Evolutionary conservation across 2,329 filamentous ascomycete genomes (phyloP).

Genomic region (Paracoccidioides lutzii): DNA sequence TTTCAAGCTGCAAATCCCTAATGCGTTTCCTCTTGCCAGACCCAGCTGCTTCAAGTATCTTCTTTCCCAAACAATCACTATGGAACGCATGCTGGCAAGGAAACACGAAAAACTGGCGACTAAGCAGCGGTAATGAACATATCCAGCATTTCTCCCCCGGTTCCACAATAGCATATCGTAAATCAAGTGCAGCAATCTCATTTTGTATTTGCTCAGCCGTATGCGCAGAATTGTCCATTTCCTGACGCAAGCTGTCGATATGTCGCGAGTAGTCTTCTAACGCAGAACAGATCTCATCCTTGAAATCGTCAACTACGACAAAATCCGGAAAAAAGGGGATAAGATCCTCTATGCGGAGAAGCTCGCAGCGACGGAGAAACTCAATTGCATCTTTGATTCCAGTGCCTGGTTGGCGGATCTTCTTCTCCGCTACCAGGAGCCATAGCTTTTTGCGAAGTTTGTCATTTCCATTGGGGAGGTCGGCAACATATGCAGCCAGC

Average conservation of each 20-base stretch:
- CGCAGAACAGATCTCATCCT: slow-evolving; percentile 90
- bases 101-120: slow-evolving; percentile 93
- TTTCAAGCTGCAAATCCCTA: slow-evolving; percentile 68
- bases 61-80: slow-evolving; percentile 78
- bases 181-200: slow-evolving; percentile 74
- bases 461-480: slow-evolving; percentile 63
- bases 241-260: slow-evolving; percentile 74
- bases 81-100: slow-evolving; percentile 98
- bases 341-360: slow-evolving; percentile 87
- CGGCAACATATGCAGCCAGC: slow-evolving; percentile 77
- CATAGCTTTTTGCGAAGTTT: slow-evolving; percentile 83
- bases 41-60: slow-evolving; percentile 71
- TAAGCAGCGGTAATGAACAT: slow-evolving; percentile 73
- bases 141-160: slow-evolving; percentile 89
- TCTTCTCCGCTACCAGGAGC: slow-evolving; percentile 88
- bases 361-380: slow-evolving; percentile 79
- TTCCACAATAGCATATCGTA: slow-evolving; percentile 89
- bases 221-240: slow-evolving; percentile 88
- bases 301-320: slow-evolving; percentile 97
- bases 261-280: slow-evolving; percentile 86
- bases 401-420: slow-evolving; percentile 65
- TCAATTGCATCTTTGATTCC: slow-evolving; percentile 90
- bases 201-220: slow-evolving; percentile 84
- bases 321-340: slow-evolving; percentile 99
- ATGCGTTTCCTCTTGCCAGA: slow-evolving; percentile 66